Conservation (phyloP, 2,329 filamentous ascomycete genomes). For the Hypoxylon sp. region DNA sequence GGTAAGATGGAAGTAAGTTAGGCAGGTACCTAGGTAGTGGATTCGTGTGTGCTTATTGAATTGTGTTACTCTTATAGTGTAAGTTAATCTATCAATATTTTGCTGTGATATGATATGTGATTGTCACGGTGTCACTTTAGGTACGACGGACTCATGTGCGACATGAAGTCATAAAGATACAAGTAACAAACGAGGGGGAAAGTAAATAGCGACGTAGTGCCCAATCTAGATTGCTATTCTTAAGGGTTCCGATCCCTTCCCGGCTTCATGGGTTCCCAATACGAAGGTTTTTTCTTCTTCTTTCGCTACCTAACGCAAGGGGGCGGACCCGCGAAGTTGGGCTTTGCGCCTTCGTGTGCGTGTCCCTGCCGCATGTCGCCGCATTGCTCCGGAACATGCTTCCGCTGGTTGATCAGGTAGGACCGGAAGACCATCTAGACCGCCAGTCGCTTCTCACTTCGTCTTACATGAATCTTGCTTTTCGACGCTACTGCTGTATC, state of each 20-base stretch:
- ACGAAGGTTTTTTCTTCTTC: slow-evolving; percentile 10
- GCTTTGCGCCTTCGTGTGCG: slow-evolving; percentile 2
- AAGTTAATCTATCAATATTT: not conserved
- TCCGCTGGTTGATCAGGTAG: slow-evolving; percentile 8
- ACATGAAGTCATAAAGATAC: not conserved
- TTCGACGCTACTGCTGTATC: slow-evolving; percentile 1
- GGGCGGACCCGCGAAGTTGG: slow-evolving; percentile 4
- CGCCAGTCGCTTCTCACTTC: not conserved
- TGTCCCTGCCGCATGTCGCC: slow-evolving; percentile 3
- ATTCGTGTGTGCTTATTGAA: not conserved
- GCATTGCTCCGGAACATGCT: slow-evolving; percentile 2
- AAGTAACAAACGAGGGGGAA: too few species aligned
- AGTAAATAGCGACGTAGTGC: slow-evolving; percentile 18
- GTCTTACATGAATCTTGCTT: slow-evolving; percentile 7
- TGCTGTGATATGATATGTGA: not conserved
- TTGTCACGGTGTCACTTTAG: slow-evolving; percentile 15
- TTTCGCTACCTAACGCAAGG: slow-evolving; percentile 27
- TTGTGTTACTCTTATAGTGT: not conserved
- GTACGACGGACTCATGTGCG: slow-evolving; percentile 1
- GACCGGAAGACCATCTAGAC: slow-evolving; percentile 5
- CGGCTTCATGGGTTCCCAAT: slow-evolving; percentile 21
- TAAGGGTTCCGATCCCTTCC: slow-evolving; percentile 7
- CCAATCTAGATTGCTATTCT: slow-evolving; percentile 15
- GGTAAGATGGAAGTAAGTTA: not conserved
- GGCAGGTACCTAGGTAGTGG: not conserved